phyloP scores from a whole-genome alignment of 208 protist species.

The Trypanosoma brucei region DNA sequence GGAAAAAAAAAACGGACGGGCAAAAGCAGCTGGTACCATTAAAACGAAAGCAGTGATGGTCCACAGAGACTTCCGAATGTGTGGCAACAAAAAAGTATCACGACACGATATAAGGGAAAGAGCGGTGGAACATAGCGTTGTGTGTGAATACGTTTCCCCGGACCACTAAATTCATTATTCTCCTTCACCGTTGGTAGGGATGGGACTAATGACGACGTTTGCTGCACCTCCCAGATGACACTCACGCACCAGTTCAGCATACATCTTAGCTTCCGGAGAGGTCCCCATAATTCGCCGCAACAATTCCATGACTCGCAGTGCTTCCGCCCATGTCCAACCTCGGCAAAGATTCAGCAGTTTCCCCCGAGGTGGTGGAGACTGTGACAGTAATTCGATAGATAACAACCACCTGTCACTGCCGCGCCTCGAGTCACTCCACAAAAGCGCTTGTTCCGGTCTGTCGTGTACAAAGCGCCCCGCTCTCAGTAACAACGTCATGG shows the following conservation, averaged over 20 bases:
- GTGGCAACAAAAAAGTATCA: too few species aligned
- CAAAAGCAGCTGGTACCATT: background rate
- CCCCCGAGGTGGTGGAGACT: slow-evolving; percentile 7
- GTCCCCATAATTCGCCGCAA: slow-evolving; percentile 21
- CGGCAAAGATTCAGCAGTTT: slow-evolving; percentile 4
- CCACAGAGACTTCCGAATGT: background rate
- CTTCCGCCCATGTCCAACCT: slow-evolving; percentile 29
- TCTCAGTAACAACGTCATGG: slow-evolving; percentile 26
- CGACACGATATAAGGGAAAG: too few species aligned
- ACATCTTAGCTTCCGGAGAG: slow-evolving; percentile 7
- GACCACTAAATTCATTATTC: too few species aligned
- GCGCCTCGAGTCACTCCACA: slow-evolving; percentile 45
- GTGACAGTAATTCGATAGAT: slow-evolving; percentile 20
- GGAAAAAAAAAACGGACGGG: too few species aligned
- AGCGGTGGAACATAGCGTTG: too few species aligned
- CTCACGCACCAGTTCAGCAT: slow-evolving; percentile 4
- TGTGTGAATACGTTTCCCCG: too few species aligned
- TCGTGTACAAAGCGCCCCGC: slow-evolving; percentile 36
- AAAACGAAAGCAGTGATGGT: background rate
- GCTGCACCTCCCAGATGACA: background rate
- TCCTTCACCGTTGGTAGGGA: too few species aligned
- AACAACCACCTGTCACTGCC: slow-evolving; percentile 21
- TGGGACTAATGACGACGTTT: too few species aligned
- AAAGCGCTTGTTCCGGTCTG: slow-evolving; percentile 50
- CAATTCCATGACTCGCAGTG: slow-evolving; percentile 32